Evolutionary conservation across 2,329 filamentous ascomycete species (phyloP).

Genomic region (Neonectria neomacrospora): DNA sequence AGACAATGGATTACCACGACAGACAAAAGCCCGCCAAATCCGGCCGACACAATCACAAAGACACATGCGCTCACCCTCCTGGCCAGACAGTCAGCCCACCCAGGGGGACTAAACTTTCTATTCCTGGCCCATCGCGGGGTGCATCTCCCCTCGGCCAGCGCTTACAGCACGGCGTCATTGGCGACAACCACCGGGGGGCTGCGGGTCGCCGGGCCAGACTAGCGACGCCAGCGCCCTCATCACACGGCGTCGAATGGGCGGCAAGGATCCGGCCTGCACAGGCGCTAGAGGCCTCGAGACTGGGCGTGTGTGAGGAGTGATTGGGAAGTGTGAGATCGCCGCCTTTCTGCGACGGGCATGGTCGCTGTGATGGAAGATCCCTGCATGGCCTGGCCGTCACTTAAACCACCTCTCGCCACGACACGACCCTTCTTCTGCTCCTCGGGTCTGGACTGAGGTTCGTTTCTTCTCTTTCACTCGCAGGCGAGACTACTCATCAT

Average conservation of each 20-base stretch:
- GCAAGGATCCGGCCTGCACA: neutral
- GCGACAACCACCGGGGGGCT: neutral
- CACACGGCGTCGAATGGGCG: conserved; percentile 4
- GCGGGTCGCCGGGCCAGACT: conserved; percentile 10
- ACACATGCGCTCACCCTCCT: conserved; percentile 1
- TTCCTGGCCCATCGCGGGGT: conserved; percentile 16
- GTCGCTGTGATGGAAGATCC: conserved; percentile 34
- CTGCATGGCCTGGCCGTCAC: conserved; percentile 24
- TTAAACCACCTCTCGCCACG: conserved; percentile 11
- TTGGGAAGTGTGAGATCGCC: conserved; percentile 30
- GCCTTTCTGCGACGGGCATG: conserved; percentile 33
- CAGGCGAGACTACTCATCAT: conserved; percentile 38
- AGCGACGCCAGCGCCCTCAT: neutral
- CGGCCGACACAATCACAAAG: neutral
- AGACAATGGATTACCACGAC: neutral
- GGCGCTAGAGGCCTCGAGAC: conserved; percentile 16
- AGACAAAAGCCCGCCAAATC: neutral
- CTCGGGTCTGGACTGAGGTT: neutral
- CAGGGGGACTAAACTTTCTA: conserved; percentile 3
- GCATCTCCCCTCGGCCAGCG: neutral
- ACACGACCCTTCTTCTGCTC: conserved; percentile 29
- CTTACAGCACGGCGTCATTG: conserved; percentile 16
- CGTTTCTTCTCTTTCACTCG: conserved; percentile 37
- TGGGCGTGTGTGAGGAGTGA: conserved; percentile 27
- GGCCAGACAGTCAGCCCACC: conserved; percentile 12